Percentiles rank a stretch among this genome's conserved stretches.
Conservation (phyloP, 1,284 basidiomycete genomes). For the Heimioporus punctisporus region DNA sequence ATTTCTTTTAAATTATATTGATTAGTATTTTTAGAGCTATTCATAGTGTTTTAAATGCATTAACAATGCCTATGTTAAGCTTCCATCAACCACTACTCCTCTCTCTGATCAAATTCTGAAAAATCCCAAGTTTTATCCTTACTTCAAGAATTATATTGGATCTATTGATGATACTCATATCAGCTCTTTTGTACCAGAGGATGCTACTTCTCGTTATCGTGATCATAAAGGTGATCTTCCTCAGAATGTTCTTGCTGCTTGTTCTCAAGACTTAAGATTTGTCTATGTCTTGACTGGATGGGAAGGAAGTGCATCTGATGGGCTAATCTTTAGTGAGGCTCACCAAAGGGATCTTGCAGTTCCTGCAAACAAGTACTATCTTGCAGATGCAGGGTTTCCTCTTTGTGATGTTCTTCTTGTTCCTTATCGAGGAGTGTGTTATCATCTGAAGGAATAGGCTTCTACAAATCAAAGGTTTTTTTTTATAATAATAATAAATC, state of each 20-base stretch:
- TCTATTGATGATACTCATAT: conserved; percentile 5
- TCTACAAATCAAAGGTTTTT: neutral
- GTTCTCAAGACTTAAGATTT: conserved; percentile 5
- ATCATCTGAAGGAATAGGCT: neutral
- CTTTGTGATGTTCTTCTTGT: neutral
- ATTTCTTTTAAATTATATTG: too few species aligned
- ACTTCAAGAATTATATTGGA: conserved; percentile 8
- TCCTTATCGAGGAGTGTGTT: neutral
- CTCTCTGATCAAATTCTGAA: too few species aligned
- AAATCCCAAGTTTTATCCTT: too few species aligned
- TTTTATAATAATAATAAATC: too few species aligned
- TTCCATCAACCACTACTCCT: too few species aligned
- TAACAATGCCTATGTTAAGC: too few species aligned
- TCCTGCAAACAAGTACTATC: conserved; percentile 1
- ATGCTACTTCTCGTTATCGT: neutral
- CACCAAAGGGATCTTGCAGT: neutral
- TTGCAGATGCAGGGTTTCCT: conserved; percentile 1
- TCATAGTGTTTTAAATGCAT: too few species aligned
- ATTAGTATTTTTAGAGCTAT: too few species aligned
- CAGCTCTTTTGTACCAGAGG: neutral
- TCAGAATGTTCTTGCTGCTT: neutral
- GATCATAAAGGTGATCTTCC: conserved; percentile 4
- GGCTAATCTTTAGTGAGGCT: neutral
- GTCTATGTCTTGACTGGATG: conserved; percentile 4
- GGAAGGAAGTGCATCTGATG: neutral